Evolutionary conservation across 169 alveolate genomes (phyloP), one percentile per base, ranked within the genome.

Genomic region (Eimeria falciformis): DNA sequence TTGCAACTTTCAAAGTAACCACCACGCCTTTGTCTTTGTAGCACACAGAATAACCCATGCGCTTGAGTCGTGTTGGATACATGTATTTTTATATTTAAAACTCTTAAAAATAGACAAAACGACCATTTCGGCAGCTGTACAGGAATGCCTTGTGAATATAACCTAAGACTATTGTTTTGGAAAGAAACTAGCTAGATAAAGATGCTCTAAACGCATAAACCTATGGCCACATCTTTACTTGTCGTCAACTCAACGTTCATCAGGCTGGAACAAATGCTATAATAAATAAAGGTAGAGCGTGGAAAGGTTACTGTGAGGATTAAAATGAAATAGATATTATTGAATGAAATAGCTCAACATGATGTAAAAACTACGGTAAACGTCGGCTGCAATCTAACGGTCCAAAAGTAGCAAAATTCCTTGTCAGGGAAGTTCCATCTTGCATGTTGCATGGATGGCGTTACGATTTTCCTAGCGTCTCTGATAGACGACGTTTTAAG

Each of bases 321-420:
- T 47, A 14, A 47, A 47, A 47, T 47, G 58, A 47, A 47, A 47
- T 47, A 47, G 58, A 47, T 47, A 58, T 62, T 62, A n/a, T 62
- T 62, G 73, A 62, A 62, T 18, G 73, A 62, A 0, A 62, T 62
- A 62, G n/a, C 37, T 62, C 73, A 62, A 62, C 73, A 62, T 62
- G 73, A n/a, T 2, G n/a, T n/a, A 62, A 62, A 62, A 62, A 3
- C 0, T 62, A 3, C 0, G 73, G 29, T 62, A 62, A 62, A 62
- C 73, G 29, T n/a, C 73, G 73, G 73, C 73, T 62, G 73, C n/a
- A 62, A 62, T 1, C 73, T 3, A 2, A 2, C 73, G 73, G 73
- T 62, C 73, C 29, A 62, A 62, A 62, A 2, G 73, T 14, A 62
- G 1, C 1, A 62, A 62, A 62, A 62, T n/a, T 62, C 29, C 73